Evolutionary conservation across 495 filamentous ascomycete genomes (phyloP), one percentile per base, ranked within the genome.

Genomic region (Apodospora peruviana): DNA sequence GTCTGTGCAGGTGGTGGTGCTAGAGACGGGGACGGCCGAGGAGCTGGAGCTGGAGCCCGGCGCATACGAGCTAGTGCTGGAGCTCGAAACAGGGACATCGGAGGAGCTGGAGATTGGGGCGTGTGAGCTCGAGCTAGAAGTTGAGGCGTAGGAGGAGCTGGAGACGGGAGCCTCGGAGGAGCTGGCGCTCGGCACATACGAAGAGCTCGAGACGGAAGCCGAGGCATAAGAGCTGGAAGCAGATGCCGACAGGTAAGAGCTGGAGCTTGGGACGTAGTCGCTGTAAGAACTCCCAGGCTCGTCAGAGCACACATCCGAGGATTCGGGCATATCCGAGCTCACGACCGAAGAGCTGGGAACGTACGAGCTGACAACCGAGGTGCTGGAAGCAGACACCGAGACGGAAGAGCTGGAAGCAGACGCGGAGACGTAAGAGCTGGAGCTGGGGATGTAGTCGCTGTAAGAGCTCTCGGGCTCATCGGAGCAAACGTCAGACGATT

Each of bases 1-100:
- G 57, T 82, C 67, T 5, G 82, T 83, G 48, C 77, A 67, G 55
- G 73, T 67, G 44, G 69, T 75, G 9, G 82, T 86, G 14, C 71
- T 64, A 61, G 74, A 83, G 16, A 25, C 22, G 40, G 40, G 22
- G 17, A 19, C 19, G 1, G 14, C 45, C 14, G 45, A 24, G 3
- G 43, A 20, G 29, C 44, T 37, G 24, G 16, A 17, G 25, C 27
- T 21, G 14, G 44, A 22, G 27, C n/a, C 22, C n/a, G 36, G 36
- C 36, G 16, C n/a, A 14, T 7, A 38, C 36, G 36, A 21, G 21
- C 37, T 37, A 18, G 12, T 16, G 27, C 9, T 16, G 11, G 21
- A 16, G 17, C 12, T 12, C 7, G 20, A 37, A 18, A 8, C 43
- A 12, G 40, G 16, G 24, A 45, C 39, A 37, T 36, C 16, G 2